Evolutionary conservation across 352 stramenopile genomes (phyloP).

Genomic region (Globisporangium iwayamae): DNA sequence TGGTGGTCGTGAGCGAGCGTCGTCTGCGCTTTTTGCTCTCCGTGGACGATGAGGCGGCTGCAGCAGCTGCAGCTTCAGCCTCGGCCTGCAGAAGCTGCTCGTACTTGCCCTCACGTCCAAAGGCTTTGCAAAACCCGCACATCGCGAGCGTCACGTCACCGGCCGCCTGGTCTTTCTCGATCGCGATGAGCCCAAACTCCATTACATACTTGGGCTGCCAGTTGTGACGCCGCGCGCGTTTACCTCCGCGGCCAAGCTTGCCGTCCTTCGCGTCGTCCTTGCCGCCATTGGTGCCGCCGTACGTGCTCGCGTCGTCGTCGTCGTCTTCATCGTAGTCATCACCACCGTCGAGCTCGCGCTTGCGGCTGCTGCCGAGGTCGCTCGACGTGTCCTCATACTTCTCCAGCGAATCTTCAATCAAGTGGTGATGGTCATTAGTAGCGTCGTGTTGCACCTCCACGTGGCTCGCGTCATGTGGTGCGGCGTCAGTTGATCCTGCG

Average conservation of each 20-base stretch:
- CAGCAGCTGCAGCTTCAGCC: constrained; percentile 26
- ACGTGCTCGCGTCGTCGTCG: constrained; percentile 35
- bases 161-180: constrained; percentile 62
- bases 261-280: constrained; percentile 25
- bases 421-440: constrained; percentile 20
- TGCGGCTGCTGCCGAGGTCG: constrained; percentile 27
- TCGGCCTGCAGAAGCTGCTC: constrained; percentile 64
- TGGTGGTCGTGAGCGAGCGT: constrained; percentile 78
- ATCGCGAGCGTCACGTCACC: constrained; percentile 76
- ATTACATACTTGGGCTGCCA: constrained; percentile 83
- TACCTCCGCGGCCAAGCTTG: constrained; percentile 28
- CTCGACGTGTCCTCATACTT: constrained; percentile 37
- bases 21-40: constrained; percentile 73
- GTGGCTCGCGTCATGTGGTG: constrained; percentile 1
- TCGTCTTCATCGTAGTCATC: constrained; percentile 34
- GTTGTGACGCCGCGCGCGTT: constrained; percentile 62
- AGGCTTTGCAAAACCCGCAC: constrained; percentile 83
- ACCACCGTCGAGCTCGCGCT: constrained; percentile 30
- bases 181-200: constrained; percentile 70
- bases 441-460: constrained; percentile 1
- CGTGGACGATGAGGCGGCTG: constrained; percentile 13
- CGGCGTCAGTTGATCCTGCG: background rate
- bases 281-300: constrained; percentile 1
- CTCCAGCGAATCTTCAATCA: constrained; percentile 36
- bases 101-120: constrained; percentile 74